Conservation (phyloP, 192 early-diverging fungal genomes). For the Irineochytrium annulatum region DNA sequence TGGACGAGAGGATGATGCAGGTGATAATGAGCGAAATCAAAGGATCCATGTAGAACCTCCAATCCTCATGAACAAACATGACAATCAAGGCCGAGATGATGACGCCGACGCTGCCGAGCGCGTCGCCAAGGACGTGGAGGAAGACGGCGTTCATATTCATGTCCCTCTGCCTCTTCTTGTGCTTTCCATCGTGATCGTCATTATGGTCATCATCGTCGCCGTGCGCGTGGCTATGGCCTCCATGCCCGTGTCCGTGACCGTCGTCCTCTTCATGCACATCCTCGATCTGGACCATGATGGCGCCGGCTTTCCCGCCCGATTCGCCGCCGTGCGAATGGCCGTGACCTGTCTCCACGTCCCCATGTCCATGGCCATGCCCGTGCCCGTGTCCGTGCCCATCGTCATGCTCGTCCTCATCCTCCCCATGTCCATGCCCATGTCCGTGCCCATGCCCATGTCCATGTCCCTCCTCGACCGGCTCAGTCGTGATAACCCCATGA, state of each 20-base stretch:
- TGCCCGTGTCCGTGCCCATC: conserved; percentile 23
- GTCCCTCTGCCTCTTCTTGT: conserved; percentile 22
- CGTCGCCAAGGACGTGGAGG: conserved; percentile 88
- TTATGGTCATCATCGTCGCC: conserved; percentile 14
- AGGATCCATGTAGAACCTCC: conserved; percentile 85
- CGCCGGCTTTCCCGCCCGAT: no score
- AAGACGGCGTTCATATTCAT: conserved; percentile 77
- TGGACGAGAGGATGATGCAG: conserved; percentile 55
- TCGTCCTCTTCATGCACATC: conserved; percentile 9
- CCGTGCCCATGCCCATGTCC: conserved; percentile 12
- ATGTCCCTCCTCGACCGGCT: no score
- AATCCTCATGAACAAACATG: conserved; percentile 56
- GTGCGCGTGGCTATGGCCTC: conserved; percentile 30
- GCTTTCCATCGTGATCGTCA: conserved; percentile 3
- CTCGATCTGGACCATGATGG: no score
- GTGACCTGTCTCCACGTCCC: conserved; percentile 37
- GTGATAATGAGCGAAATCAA: conserved; percentile 64
- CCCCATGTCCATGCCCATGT: conserved; percentile 58
- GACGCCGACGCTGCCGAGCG: conserved; percentile 82
- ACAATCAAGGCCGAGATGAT: conserved; percentile 75
- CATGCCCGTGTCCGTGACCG: conserved; percentile 37
- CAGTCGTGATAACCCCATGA: no score
- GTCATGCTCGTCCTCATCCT: no score
- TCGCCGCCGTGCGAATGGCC: no score
- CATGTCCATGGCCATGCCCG: conserved; percentile 47